phyloP scores from a whole-genome alignment of 1,139 yeast genomes.

The Trichomonascaceae sp. region DNA sequence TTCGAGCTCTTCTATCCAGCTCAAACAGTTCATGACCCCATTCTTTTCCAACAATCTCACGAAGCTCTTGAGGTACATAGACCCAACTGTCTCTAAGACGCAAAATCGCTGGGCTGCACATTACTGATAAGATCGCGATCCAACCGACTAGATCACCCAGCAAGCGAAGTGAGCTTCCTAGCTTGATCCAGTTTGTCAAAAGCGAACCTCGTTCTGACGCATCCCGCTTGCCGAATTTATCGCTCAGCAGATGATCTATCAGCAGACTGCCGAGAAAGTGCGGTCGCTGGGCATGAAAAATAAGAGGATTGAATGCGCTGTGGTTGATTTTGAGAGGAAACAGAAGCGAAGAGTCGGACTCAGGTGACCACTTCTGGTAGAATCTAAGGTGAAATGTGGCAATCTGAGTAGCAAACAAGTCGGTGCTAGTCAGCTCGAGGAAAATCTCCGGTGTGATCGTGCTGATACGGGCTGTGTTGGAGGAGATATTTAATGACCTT shows the following conservation, averaged over 20 bases:
- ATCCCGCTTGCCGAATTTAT: conserved; percentile 14
- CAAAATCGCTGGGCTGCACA: conserved; percentile 72
- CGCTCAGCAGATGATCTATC: conserved; percentile 57
- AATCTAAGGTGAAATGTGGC: conserved; percentile 26
- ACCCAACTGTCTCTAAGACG: conserved; percentile 71
- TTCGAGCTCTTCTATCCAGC: conserved; percentile 60
- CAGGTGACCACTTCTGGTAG: conserved; percentile 57
- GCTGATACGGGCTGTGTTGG: conserved; percentile 2
- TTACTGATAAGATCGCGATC: conserved; percentile 77
- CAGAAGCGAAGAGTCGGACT: conserved; percentile 45
- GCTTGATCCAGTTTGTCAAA: conserved; percentile 71
- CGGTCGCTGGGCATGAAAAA: conserved; percentile 59
- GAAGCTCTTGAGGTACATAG: conserved; percentile 45
- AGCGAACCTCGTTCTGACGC: conserved; percentile 45
- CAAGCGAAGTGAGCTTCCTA: conserved; percentile 67
- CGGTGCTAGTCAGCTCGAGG: conserved; percentile 18
- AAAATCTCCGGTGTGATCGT: conserved; percentile 24
- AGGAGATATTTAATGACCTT: too few species aligned
- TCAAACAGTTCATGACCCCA: conserved; percentile 96
- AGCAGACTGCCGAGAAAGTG: conserved; percentile 69
- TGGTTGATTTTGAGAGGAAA: conserved; percentile 26
- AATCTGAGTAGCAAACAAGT: conserved; percentile 25
- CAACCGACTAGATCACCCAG: conserved; percentile 92
- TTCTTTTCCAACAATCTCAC: conserved; percentile 57
- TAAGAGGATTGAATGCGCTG: conserved; percentile 40